Evolutionary conservation across 1,284 basidiomycete species (phyloP).

Genomic region (Vanrija sp.): DNA sequence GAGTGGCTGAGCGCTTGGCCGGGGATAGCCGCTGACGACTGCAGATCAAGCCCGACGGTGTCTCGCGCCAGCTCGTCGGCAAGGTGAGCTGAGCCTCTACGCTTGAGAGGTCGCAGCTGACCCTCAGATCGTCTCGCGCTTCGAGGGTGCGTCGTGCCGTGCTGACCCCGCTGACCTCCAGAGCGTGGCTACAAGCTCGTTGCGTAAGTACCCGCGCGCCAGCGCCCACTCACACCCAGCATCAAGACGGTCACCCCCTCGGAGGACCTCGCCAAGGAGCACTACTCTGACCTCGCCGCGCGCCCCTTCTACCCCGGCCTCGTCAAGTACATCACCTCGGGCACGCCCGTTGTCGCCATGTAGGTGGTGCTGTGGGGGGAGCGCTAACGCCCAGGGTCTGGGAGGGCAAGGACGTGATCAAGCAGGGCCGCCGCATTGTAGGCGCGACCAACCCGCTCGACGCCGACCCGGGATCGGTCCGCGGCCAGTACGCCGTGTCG

Average conservation of each 20-base stretch:
- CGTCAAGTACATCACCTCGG: constrained; percentile 47
- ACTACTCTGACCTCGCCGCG: constrained; percentile 42
- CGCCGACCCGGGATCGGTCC: constrained; percentile 36
- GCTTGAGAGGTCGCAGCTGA: too few species aligned
- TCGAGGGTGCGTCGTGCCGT: not conserved
- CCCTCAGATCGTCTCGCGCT: too few species aligned
- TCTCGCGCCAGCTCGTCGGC: constrained; percentile 43
- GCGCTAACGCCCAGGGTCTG: constrained; percentile 27
- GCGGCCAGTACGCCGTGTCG: constrained; percentile 45
- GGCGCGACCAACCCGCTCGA: constrained; percentile 46
- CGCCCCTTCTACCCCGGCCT: constrained; percentile 44
- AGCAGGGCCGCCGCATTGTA: constrained; percentile 44
- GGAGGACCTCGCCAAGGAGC: constrained; percentile 42
- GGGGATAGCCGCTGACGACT: not conserved
- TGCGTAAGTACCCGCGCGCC: constrained; percentile 24
- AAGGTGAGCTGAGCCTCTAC: constrained; percentile 27
- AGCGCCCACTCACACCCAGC: constrained; percentile 11
- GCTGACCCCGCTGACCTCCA: constrained; percentile 19
- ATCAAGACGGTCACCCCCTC: constrained; percentile 45
- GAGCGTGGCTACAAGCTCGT: constrained; percentile 47
- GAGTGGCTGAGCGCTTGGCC: constrained; percentile 6
- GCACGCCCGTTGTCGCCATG: constrained; percentile 47
- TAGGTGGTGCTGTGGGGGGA: constrained; percentile 9
- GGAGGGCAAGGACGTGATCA: constrained; percentile 46
- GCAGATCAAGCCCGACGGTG: constrained; percentile 47